Conservation (phyloP, 2,329 filamentous ascomycete genomes). For the Periconia digitata region DNA sequence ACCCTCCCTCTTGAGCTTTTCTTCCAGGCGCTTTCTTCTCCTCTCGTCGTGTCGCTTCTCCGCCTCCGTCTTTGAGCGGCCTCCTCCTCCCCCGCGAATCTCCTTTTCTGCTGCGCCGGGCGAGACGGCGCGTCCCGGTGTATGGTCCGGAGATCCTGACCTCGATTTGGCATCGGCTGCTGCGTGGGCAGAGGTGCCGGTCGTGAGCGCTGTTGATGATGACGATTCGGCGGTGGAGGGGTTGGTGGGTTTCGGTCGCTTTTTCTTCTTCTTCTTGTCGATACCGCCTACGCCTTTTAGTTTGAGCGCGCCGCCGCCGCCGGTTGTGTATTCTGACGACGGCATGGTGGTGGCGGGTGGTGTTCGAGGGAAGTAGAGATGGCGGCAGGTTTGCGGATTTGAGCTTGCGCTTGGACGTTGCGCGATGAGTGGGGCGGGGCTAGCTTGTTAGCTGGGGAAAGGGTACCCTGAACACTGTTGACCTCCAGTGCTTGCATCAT, state of each 20-base stretch:
- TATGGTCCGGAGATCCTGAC: slow-evolving; percentile 22
- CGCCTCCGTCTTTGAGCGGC: slow-evolving; percentile 73
- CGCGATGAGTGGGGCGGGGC: background rate
- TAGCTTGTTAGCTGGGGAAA: background rate
- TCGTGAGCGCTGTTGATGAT: slow-evolving; percentile 11
- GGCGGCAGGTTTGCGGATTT: background rate
- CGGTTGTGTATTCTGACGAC: slow-evolving; percentile 71
- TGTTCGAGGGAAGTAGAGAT: slow-evolving; percentile 5
- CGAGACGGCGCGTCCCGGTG: slow-evolving; percentile 35
- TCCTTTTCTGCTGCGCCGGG: slow-evolving; percentile 32
- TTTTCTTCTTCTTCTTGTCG: slow-evolving; percentile 65
- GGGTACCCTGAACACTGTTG: background rate
- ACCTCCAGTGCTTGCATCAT: too few species aligned
- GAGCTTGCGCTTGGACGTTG: background rate
- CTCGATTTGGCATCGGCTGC: slow-evolving; percentile 1
- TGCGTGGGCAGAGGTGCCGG: slow-evolving; percentile 22
- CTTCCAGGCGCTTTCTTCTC: slow-evolving; percentile 77
- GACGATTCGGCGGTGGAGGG: slow-evolving; percentile 11
- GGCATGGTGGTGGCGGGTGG: slow-evolving; percentile 56
- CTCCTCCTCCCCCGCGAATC: slow-evolving; percentile 23
- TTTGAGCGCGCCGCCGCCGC: slow-evolving; percentile 74
- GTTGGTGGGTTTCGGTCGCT: slow-evolving; percentile 40
- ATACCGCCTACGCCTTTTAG: slow-evolving; percentile 73
- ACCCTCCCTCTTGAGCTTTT: slow-evolving; percentile 79
- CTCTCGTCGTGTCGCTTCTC: slow-evolving; percentile 80